Evolutionary conservation across 805 yeast genomes (phyloP), one percentile per base, ranked within the genome.

Genomic region (Diddensiella transvaalensis): DNA sequence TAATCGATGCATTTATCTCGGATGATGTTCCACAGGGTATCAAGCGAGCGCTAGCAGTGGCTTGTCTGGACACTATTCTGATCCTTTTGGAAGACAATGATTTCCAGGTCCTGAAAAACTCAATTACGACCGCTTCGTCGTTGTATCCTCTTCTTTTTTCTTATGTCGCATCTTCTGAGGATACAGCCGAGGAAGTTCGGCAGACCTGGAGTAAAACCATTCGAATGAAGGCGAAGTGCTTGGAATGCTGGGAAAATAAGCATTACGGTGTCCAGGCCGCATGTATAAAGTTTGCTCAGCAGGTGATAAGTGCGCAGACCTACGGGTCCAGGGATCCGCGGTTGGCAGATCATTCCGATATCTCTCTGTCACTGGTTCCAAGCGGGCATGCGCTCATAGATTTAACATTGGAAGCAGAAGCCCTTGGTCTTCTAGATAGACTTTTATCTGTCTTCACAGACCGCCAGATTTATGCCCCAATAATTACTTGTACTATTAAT

Each of bases 201-300:
- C 32, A 26, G 32, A 54, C 70, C 13, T 88, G 95, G 95, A 62
- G 68, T 22, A 71, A 73, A 40, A 59, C 86, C 52, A 63, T 70
- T 13, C 73, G 71, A 4, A 65, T 90, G 58, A 87, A 85, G 65
- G 69, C 70, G 24, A 69, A 68, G 29, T 70, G 87, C n/a, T 63
- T 85, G n/a, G 65, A 72, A 6, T 74, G 79, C 49, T 87, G 87
- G 80, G 77, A 74, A 19, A 53, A 58, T 18, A 21, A 54, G 3
- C 63, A 63, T 48, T 68, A 66, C 19, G 86, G 84, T 11, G 69
- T 81, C 41, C 80, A 78, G 63, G 67, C 85, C n/a, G 82, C 90
- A 23, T 71, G 84, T n/a, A 70, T 83, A 45, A 87, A 85, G 65
- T 80, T 90, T 50, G 77, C 87, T 8, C 79, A 79, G n/a, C 75